A percentile compares a stretch with the other conserved stretches of the same genome.
Evolutionary conservation across 805 yeast genomes (phyloP).

Genomic region (Yueomyces sp.): DNA sequence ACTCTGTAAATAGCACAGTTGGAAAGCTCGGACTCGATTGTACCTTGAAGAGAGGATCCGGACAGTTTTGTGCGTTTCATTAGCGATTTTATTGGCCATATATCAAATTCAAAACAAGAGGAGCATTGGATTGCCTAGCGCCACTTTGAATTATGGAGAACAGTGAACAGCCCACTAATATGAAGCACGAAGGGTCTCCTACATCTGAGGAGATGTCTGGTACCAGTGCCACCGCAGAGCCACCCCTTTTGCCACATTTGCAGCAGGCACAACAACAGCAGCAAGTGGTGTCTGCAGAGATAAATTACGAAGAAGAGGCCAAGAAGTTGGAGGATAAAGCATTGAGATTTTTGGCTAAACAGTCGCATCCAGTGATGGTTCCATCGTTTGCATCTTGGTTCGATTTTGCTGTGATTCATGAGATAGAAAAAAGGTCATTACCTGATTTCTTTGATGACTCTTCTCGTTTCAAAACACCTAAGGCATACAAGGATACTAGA

Average conservation of each 20-base stretch:
- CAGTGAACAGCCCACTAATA: no score
- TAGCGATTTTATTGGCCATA: no score
- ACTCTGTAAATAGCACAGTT: no score
- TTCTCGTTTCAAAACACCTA: slow-evolving; percentile 68
- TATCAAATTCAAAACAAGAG: no score
- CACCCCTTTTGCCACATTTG: slow-evolving; percentile 17
- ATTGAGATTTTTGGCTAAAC: slow-evolving; percentile 28
- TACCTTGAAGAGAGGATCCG: no score
- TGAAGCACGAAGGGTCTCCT: no score
- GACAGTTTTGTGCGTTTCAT: no score
- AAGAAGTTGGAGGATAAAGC: slow-evolving; percentile 25
- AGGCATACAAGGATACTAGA: slow-evolving; percentile 67
- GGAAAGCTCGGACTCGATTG: no score
- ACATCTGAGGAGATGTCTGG: neutral
- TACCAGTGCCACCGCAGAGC: neutral
- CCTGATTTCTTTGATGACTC: slow-evolving; percentile 77
- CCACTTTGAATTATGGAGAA: no score
- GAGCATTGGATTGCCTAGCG: no score
- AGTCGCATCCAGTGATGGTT: slow-evolving; percentile 71
- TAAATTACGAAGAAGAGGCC: slow-evolving; percentile 24
- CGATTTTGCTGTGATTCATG: slow-evolving; percentile 53
- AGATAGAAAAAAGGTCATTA: slow-evolving; percentile 67
- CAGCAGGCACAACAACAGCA: slow-evolving; percentile 9
- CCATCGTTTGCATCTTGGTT: slow-evolving; percentile 91
- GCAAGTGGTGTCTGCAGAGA: slow-evolving; percentile 6